Evolutionary conservation across 2,329 filamentous ascomycete species (phyloP).

Genomic region (Microcyclospora pomicola): DNA sequence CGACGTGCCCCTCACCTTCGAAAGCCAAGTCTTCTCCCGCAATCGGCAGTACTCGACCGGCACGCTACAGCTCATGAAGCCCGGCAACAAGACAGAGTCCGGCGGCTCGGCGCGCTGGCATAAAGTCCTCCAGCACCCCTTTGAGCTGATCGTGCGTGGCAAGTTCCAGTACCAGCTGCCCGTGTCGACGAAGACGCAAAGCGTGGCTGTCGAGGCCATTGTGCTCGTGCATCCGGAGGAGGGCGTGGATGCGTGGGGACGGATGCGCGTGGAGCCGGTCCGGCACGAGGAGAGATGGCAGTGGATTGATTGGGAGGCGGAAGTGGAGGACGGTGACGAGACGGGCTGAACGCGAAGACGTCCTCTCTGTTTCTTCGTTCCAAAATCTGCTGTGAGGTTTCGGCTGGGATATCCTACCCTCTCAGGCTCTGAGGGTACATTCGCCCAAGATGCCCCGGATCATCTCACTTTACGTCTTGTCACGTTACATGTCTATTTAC

Average conservation of each 20-base stretch:
- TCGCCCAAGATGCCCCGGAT: too few species aligned
- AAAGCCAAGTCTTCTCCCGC: slow-evolving; percentile 74
- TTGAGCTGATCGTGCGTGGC: slow-evolving; percentile 83
- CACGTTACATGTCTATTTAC: too few species aligned
- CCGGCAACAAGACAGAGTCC: slow-evolving; percentile 74
- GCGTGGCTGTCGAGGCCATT: slow-evolving; percentile 34
- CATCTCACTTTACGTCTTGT: too few species aligned
- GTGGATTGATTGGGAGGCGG: slow-evolving; percentile 18
- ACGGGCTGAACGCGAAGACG: not conserved
- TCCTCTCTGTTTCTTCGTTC: too few species aligned
- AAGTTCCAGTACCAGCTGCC: slow-evolving; percentile 70
- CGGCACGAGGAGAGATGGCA: slow-evolving; percentile 18
- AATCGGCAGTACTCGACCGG: slow-evolving; percentile 60
- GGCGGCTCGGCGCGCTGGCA: slow-evolving; percentile 83
- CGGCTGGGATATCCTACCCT: too few species aligned
- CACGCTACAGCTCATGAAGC: slow-evolving; percentile 66
- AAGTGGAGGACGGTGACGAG: slow-evolving; percentile 5
- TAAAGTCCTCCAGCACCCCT: slow-evolving; percentile 76
- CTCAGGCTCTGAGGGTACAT: too few species aligned
- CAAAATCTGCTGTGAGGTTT: too few species aligned
- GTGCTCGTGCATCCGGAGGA: slow-evolving; percentile 28
- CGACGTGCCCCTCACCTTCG: slow-evolving; percentile 77
- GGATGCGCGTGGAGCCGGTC: slow-evolving; percentile 17
- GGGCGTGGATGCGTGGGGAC: slow-evolving; percentile 17
- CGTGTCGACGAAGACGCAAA: slow-evolving; percentile 40